Percentiles rank a stretch among this genome's conserved stretches.
phyloP scores from a whole-genome alignment of 129 eudicot species.

The Glebionis coronaria region DNA sequence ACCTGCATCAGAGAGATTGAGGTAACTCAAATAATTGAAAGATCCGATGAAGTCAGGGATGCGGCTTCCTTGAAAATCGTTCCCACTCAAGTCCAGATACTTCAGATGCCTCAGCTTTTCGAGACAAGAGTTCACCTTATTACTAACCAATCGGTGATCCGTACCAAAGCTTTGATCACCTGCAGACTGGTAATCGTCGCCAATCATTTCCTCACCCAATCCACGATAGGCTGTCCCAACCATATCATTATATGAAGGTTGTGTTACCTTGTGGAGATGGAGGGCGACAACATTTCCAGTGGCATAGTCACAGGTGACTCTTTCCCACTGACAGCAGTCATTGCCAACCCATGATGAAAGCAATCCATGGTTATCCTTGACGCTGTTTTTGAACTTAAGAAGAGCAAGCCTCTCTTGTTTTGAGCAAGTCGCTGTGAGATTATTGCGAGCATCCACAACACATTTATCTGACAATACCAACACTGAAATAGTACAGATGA shows the following conservation, averaged over 20 bases:
- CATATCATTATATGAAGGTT: neutral
- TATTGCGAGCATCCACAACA: conserved; percentile 3
- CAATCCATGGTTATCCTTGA: neutral
- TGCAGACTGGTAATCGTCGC: neutral
- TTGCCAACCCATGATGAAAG: conserved; percentile 29
- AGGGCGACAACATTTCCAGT: conserved; percentile 18
- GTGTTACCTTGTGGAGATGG: neutral
- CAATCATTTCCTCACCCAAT: too few species aligned
- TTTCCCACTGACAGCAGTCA: conserved; percentile 26
- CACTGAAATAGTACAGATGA: too few species aligned
- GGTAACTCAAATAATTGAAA: conserved; percentile 16
- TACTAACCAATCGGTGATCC: neutral
- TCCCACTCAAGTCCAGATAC: conserved; percentile 22
- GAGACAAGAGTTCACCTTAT: conserved; percentile 4
- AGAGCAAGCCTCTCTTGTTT: conserved; percentile 32
- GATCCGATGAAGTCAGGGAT: conserved; percentile 27
- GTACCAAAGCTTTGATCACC: too few species aligned
- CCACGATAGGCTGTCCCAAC: too few species aligned
- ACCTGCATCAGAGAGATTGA: conserved; percentile 17
- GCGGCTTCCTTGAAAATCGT: neutral
- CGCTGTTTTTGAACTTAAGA: conserved; percentile 18
- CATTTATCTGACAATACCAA: neutral
- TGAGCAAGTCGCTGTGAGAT: neutral
- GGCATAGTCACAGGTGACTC: conserved; percentile 14
- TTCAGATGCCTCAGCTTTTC: conserved; percentile 12